Evolutionary conservation across 2,329 filamentous ascomycete species (phyloP).

Genomic region (Onygenales sp.): DNA sequence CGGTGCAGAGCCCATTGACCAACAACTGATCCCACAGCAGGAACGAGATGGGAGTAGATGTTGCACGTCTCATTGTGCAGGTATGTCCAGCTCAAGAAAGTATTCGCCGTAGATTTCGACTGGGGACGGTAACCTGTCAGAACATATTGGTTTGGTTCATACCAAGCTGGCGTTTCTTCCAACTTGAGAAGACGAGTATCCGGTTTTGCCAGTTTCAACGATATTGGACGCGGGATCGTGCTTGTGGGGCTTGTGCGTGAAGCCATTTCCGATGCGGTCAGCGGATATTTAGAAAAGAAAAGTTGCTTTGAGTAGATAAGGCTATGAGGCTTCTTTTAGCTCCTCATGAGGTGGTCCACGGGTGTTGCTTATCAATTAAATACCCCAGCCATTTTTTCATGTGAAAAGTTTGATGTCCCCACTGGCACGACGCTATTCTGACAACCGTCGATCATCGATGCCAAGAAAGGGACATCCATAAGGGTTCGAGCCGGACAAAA

Average conservation of each 20-base stretch:
- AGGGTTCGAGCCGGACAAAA: no score
- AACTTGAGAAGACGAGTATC: conserved; percentile 18
- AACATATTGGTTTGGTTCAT: conserved; percentile 34
- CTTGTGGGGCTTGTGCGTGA: background rate
- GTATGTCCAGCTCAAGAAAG: conserved; percentile 33
- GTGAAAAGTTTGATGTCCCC: no score
- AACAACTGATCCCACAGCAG: conserved; percentile 25
- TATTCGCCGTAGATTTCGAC: conserved; percentile 26
- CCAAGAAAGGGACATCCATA: no score
- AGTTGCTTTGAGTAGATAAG: no score
- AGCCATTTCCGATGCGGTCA: no score
- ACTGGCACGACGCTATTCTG: no score
- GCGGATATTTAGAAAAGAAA: no score
- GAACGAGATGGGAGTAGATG: conserved; percentile 39
- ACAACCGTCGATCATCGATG: no score
- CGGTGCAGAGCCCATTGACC: background rate
- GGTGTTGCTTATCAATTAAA: no score
- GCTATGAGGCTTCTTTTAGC: no score
- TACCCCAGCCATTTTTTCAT: no score
- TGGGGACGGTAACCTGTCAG: conserved; percentile 35
- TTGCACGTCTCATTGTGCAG: conserved; percentile 38
- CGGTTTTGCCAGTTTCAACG: background rate
- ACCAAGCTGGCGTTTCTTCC: conserved; percentile 34
- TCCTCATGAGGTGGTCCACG: no score
- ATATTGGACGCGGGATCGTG: background rate